These are phyloP conservation scores for Verticillium alfalfae DNA, from an alignment of 2,329 filamentous ascomycete genomes.

Conservation along the genomic window DNA sequence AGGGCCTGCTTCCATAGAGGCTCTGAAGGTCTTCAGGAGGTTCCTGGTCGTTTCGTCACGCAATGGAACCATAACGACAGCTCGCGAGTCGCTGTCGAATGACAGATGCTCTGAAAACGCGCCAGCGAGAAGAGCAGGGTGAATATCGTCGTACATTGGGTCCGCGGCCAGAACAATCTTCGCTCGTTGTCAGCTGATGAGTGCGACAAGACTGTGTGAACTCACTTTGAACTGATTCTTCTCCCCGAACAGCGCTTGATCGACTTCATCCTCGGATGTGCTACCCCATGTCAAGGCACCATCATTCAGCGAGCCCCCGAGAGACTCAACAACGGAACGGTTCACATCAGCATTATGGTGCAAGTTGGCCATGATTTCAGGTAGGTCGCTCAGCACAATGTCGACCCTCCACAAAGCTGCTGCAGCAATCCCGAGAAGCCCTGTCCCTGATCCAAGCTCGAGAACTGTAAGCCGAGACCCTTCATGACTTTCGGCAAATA, in stretches of 20 bases:
- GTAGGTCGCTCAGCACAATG: conserved; percentile 76
- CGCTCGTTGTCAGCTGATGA: background rate
- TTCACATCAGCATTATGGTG: conserved; percentile 68
- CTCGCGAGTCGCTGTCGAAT: conserved; percentile 50
- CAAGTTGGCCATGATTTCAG: conserved; percentile 78
- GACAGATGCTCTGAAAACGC: conserved; percentile 66
- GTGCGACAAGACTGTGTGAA: background rate
- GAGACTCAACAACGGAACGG: conserved; percentile 41
- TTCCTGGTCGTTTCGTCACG: conserved; percentile 61
- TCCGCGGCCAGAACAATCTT: conserved; percentile 80
- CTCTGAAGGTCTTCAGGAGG: conserved; percentile 59
- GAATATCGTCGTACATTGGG: conserved; percentile 78
- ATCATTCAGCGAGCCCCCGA: conserved; percentile 53
- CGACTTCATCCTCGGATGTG: conserved; percentile 31
- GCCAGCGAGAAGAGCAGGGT: conserved; percentile 67
- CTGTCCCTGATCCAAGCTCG: conserved; percentile 86
- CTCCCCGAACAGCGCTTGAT: conserved; percentile 36
- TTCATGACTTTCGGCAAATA: conserved; percentile 31
- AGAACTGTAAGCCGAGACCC: conserved; percentile 40
- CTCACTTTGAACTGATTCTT: conserved; percentile 47
- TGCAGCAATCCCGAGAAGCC: conserved; percentile 82
- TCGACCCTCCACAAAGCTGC: conserved; percentile 62
- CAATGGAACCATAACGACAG: conserved; percentile 75
- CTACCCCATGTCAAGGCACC: conserved; percentile 73
- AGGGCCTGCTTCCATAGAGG: conserved; percentile 50